Conservation (phyloP, 495 filamentous ascomycete species). For the Lophiotrema nucula region DNA sequence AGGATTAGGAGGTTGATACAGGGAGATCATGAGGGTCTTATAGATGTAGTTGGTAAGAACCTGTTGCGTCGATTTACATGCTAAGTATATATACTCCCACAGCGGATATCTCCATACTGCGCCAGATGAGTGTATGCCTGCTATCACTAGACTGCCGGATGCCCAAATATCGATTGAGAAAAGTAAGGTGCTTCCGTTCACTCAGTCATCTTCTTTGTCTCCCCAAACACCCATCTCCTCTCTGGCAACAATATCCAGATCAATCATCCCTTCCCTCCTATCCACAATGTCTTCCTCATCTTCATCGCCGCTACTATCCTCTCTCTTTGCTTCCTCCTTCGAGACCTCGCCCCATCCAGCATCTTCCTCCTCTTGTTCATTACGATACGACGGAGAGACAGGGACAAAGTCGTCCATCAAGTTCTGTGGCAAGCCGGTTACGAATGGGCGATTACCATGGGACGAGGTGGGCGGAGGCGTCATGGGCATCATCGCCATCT, state of each 20-base stretch:
- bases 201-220: too few species aligned
- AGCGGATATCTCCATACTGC: too few species aligned
- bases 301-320: not conserved
- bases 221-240: conserved; percentile 33
- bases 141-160: too few species aligned
- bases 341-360: conserved; percentile 28
- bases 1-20: too few species aligned
- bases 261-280: conserved; percentile 12
- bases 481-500: conserved; percentile 26
- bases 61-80: too few species aligned
- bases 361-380: conserved; percentile 8
- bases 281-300: not conserved
- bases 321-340: conserved; percentile 16
- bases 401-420: conserved; percentile 29
- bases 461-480: conserved; percentile 1
- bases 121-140: too few species aligned
- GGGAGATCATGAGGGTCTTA: too few species aligned
- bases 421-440: conserved; percentile 12
- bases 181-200: too few species aligned
- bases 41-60: too few species aligned
- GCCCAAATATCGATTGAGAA: too few species aligned
- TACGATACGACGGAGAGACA: conserved; percentile 13
- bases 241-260: conserved; percentile 24
- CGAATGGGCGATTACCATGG: not conserved
- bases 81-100: too few species aligned